Base-by-base conservation (phyloP, 2,329 filamentous ascomycete genomes). In the Trichophyton rubrum region DNA sequence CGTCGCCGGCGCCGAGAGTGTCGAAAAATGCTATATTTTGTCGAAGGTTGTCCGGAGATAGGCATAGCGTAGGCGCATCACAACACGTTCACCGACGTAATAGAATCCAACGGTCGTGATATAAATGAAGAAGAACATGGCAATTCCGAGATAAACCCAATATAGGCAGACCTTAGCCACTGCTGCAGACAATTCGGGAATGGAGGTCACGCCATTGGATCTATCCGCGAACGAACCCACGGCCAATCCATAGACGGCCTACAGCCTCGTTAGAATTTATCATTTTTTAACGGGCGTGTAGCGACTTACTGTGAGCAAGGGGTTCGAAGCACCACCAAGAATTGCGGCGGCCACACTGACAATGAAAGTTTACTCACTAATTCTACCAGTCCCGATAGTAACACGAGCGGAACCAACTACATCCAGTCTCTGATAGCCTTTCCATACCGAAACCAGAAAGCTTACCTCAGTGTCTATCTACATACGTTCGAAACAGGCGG, bases 11-110 rank as follows among this genome's bases (percentile, higher is more conserved):
- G 41, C 89, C 89, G 3, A 92, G 80, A 67, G 89, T 89, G 72
- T 95, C 90, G 73, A 90, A 91, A 73, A 88, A 91, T 27, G 82
- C 88, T 68, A 91, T 89, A 70, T 92, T 91, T 69, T 92, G 89
- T 62, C 82, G 81, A 75, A 92, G 78, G 68, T 88, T 66, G 85
- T 86, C 64, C 82, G 80, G 5, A 96, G 79, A 66, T 95, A 95
- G 66, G 86, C 79, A 68, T 86, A 81, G 61, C 88, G 82, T 65
- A 89, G 85, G 74, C 86, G 85, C 62, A 79, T 80, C 62, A 82
- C 82, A 68, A 89, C 83, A 68, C 87, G 82, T 70, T 89, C 86
- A 56, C 86, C 86, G 1, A 82, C 84, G 67, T 87, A 91, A 65
- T 92, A 90, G 74, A 90, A 93, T 47, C 87, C 87, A 20, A 90